Base-by-base conservation (phyloP, 306 rosid species). In the Carpinus viminea region DNA sequence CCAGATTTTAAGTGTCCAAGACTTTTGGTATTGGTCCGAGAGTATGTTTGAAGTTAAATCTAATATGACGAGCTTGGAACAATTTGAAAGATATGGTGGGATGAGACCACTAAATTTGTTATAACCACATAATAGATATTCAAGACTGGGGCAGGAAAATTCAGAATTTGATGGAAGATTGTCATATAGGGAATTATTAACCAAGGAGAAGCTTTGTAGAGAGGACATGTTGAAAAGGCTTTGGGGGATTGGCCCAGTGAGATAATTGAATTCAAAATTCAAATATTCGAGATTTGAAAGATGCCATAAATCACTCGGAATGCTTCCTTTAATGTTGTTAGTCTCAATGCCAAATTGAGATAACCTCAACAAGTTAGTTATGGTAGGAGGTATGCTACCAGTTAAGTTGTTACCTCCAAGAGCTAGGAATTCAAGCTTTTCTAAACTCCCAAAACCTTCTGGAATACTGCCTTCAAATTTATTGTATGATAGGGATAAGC, bases 271-370 rank as follows among this genome's bases (percentile, higher is more conserved):
- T 0, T 1, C 1, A 0, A 4, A 34, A 7, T 13, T 1, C 4
- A 1, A 5, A 0, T 15, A 0, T 0, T 2, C 7, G 11, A 64
- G 70, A 64, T 64, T 64, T 5, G 9, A 12, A 12, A 64, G 47
- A 7, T 9, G 3, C 47, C 47, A 2, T 64, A 7, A 5, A 31
- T 15, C 46, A 7, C 47, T 64, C 3, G 70, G 70, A 64, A 64
- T 64, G 20, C 24, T 16, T 0, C 70, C 47, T 16, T 64, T 15
- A 7, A 64, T 0, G 5, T 64, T 34, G 70, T 64, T 64, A 0
- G 0, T 0, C 4, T 16, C 70, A 8, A 64, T 64, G 11, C 0
- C 12, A 15, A 64, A 34, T 2, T 0, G 0, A 31, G 5, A 0
- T 64, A 64, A 34, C 47, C 8, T 64, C 12, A 12, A 64, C 21